Evolutionary conservation across 345 rosid genomes (phyloP).

Genomic region (Fremontodendron californicum): DNA sequence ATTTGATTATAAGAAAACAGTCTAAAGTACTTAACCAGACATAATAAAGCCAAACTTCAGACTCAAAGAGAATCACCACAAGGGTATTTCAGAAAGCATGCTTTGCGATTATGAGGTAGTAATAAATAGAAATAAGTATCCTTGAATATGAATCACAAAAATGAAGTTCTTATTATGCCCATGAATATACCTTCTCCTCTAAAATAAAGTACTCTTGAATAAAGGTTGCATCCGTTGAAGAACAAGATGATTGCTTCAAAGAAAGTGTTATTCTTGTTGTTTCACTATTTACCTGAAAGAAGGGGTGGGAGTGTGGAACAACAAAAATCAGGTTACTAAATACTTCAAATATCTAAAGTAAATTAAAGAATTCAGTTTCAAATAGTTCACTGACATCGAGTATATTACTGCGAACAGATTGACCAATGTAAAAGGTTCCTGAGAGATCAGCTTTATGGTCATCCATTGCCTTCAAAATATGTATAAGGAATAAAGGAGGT

Average conservation of each 20-base stretch:
- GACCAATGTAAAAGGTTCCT: slow-evolving; percentile 76
- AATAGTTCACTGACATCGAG: slow-evolving; percentile 59
- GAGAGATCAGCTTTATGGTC: slow-evolving; percentile 57
- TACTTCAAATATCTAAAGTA: slow-evolving; percentile 9
- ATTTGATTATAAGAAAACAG: background rate
- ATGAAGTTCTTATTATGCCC: background rate
- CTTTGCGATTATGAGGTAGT: background rate
- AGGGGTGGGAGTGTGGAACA: slow-evolving; percentile 8
- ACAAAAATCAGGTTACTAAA: background rate
- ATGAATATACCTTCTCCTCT: slow-evolving; percentile 68
- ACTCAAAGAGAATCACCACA: background rate
- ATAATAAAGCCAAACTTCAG: background rate
- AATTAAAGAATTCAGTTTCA: slow-evolving; percentile 15
- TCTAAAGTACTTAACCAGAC: background rate
- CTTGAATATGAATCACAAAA: slow-evolving; percentile 1
- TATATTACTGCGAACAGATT: slow-evolving; percentile 83
- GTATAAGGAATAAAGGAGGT: background rate
- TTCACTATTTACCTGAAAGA: slow-evolving; percentile 65
- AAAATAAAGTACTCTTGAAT: slow-evolving; percentile 63
- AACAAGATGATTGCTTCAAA: slow-evolving; percentile 83
- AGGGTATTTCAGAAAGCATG: slow-evolving; percentile 1
- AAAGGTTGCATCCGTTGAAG: slow-evolving; percentile 75
- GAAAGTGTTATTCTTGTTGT: slow-evolving; percentile 70
- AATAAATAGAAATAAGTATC: background rate
- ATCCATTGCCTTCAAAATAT: slow-evolving; percentile 58